Conservation (phyloP, 495 filamentous ascomycete genomes). For the Chaetomium cochliodes region DNA sequence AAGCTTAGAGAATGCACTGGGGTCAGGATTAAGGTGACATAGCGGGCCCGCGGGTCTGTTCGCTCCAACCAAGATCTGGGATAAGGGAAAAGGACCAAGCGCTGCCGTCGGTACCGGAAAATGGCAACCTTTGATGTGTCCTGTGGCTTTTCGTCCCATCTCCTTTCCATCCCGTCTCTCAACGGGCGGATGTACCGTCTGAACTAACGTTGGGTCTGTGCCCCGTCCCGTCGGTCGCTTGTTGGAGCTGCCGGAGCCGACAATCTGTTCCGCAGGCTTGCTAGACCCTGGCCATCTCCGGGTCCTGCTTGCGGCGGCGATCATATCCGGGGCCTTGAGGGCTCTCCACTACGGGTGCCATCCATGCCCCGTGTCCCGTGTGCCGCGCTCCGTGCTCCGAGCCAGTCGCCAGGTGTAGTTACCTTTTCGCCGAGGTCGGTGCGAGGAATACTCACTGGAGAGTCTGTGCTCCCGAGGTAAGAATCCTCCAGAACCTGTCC, state of each 20-base stretch:
- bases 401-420: no score
- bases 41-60: not conserved
- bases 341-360: no score
- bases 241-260: not conserved
- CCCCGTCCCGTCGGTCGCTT: slow-evolving; percentile 7
- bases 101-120: slow-evolving; percentile 23
- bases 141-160: slow-evolving; percentile 10
- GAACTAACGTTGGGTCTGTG: slow-evolving; percentile 1
- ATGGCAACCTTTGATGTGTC: not conserved
- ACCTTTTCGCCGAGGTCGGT: not conserved
- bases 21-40: slow-evolving; percentile 3
- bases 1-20: not conserved
- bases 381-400: no score
- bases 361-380: no score
- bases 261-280: not conserved
- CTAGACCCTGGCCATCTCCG: not conserved
- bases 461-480: not conserved
- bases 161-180: slow-evolving; percentile 6
- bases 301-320: not conserved
- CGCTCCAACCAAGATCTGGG: slow-evolving; percentile 1
- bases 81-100: slow-evolving; percentile 4
- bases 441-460: not conserved
- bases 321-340: not conserved
- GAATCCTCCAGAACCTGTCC: not conserved
- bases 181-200: not conserved